Base-by-base conservation (phyloP, 371 early-diverging fungal genomes). In the Mortierella sp. region DNA sequence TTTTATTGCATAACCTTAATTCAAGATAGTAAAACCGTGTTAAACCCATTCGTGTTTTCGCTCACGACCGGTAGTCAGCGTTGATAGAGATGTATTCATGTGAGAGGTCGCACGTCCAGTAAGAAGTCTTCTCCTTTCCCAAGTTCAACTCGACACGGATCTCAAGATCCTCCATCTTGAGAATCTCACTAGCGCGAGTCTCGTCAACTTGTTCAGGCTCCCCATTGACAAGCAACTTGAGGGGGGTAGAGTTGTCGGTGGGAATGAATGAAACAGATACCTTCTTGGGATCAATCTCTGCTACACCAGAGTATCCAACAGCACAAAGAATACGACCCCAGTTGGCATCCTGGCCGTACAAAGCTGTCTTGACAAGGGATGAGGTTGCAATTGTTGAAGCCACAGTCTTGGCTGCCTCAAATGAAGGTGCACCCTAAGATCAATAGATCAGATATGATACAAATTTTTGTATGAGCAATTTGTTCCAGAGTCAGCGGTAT, bases 291-390 rank as follows among this genome's bases (percentile, higher is more conserved):
- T 94, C 88, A 65, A 96, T 84, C 21, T 85, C 89, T 40, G 90
- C 88, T 7, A 95, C 92, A 15, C 92, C 92, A 36, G 90, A 84
- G 80, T 94, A 94, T 1, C 96, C 96, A 33, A 94, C 92, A 0
- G 95, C 95, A 70, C 95, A 94, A 36, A 94, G 85, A 60, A 96
- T 92, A 55, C 98, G 92, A 33, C 98, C 98, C 98, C 98, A 98
- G 86, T 98, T 98, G 55, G 98, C 98, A 84, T 98, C 98, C 81
- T 95, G 91, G 1, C 98, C 98, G 78, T 93, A 97, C 57, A 98
- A 87, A 9, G 98, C 98, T 0, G 97, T 96, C 85, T 98, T 98
- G 48, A 97, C 97, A 58, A 98, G 86, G 67, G 96, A 92, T 1
- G 97, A 97, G 1, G 94, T 97, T 1, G 96, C 93, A 43, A 98